These are phyloP conservation scores for Cyberlindnera mrakii DNA, from an alignment of 805 yeast genomes.

Conservation along the genomic window DNA sequence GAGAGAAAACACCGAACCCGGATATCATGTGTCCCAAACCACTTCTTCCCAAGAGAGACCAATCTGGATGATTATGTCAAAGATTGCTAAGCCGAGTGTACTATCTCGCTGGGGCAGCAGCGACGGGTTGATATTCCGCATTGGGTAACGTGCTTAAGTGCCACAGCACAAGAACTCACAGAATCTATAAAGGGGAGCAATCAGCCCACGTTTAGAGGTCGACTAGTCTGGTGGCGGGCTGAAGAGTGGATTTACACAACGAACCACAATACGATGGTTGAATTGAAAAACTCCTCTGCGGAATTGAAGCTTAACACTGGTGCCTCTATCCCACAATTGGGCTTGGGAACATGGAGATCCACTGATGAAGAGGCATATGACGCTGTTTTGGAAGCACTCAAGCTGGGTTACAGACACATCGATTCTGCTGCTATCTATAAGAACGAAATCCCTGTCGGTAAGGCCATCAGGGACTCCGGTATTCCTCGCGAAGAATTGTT, in stretches of 20 bases:
- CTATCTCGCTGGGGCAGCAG: too few relatives aligned
- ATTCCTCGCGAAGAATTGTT: slow-evolving; percentile 59
- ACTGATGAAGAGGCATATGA: slow-evolving; percentile 24
- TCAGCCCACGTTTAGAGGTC: too few relatives aligned
- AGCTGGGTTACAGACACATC: slow-evolving; percentile 51
- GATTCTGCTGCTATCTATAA: slow-evolving; percentile 53
- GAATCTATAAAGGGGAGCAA: too few relatives aligned
- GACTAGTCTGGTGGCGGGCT: too few relatives aligned
- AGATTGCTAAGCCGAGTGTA: too few relatives aligned
- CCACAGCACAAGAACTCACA: too few relatives aligned
- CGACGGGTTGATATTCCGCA: too few relatives aligned
- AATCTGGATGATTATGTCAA: too few relatives aligned
- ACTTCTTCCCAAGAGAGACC: too few relatives aligned
- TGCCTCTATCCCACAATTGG: slow-evolving; percentile 43
- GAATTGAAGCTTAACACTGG: slow-evolving; percentile 40
- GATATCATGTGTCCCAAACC: too few relatives aligned
- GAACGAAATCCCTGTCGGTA: slow-evolving; percentile 50
- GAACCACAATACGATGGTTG: not conserved
- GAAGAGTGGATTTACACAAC: not conserved
- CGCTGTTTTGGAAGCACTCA: slow-evolving; percentile 11
- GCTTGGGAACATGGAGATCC: slow-evolving; percentile 42
- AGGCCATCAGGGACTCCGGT: slow-evolving; percentile 47
- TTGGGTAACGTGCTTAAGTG: too few relatives aligned
- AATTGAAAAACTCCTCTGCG: not conserved
- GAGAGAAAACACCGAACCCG: too few relatives aligned